A percentile compares a stretch with the other conserved stretches of the same genome.
These are phyloP conservation scores for Viola odorata DNA, from an alignment of 345 rosid species.

Conservation along the genomic window DNA sequence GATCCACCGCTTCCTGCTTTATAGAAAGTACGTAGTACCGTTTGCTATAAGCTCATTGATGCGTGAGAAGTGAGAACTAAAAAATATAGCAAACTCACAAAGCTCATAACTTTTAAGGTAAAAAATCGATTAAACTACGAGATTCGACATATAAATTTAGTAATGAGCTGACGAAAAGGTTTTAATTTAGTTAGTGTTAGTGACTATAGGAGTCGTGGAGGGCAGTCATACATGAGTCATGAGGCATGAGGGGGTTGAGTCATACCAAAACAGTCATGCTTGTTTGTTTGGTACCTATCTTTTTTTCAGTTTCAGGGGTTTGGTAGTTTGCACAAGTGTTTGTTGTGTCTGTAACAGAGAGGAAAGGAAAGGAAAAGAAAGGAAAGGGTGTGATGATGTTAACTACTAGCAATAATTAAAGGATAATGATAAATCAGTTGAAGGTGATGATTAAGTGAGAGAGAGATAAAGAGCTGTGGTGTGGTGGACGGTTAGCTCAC, in stretches of 20 bases:
- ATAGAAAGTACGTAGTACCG: too few species aligned
- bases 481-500: constrained; percentile 79
- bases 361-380: not conserved
- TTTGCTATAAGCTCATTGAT: too few species aligned
- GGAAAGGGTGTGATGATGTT: not conserved
- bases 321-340: constrained; percentile 10
- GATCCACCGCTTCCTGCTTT: too few species aligned
- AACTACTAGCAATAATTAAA: not conserved
- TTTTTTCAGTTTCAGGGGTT: not conserved
- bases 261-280: constrained; percentile 14
- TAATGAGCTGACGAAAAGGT: too few species aligned
- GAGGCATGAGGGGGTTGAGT: constrained; percentile 4
- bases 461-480: constrained; percentile 46
- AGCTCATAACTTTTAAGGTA: too few species aligned
- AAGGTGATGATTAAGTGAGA: constrained; percentile 40
- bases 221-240: not conserved
- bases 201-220: too few species aligned
- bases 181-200: too few species aligned
- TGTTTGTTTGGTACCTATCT: not conserved
- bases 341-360: not conserved
- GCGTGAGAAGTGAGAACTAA: too few species aligned
- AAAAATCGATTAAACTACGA: too few species aligned
- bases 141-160: too few species aligned
- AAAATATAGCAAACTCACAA: too few species aligned
- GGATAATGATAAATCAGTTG: constrained; percentile 31